These are phyloP conservation scores for Naganishia randhawae DNA, from an alignment of 768 basidiomycete species.

Conservation along the genomic window DNA sequence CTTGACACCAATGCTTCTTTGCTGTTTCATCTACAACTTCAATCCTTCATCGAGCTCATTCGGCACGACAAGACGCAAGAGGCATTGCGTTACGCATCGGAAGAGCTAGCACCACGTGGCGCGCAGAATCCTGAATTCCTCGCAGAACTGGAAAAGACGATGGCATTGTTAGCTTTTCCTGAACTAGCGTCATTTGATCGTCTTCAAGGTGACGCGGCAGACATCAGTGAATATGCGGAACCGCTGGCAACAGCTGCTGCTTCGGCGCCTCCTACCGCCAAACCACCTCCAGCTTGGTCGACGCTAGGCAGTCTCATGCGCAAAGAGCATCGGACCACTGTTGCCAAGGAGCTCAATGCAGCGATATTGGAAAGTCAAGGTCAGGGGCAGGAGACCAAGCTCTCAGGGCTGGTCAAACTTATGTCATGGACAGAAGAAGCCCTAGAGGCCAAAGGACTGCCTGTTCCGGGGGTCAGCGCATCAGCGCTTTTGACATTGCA, in stretches of 20 bases:
- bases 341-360: slow-evolving; percentile 92
- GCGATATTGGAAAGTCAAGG: slow-evolving; percentile 88
- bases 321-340: slow-evolving; percentile 82
- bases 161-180: slow-evolving; percentile 70
- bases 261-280: slow-evolving; percentile 14
- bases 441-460: slow-evolving; percentile 57
- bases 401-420: slow-evolving; percentile 74
- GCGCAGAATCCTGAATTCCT: slow-evolving; percentile 93
- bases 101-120: slow-evolving; percentile 87
- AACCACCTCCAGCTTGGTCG: slow-evolving; percentile 24
- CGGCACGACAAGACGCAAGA: slow-evolving; percentile 72
- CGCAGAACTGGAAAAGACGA: slow-evolving; percentile 84
- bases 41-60: slow-evolving; percentile 90
- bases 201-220: slow-evolving; percentile 29
- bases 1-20: slow-evolving; percentile 89
- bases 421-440: slow-evolving; percentile 82
- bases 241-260: slow-evolving; percentile 21
- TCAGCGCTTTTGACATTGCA: slow-evolving; percentile 20
- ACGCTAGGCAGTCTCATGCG: slow-evolving; percentile 59
- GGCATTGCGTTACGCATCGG: slow-evolving; percentile 85
- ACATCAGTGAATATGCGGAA: slow-evolving; percentile 28
- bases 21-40: slow-evolving; percentile 93
- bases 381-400: slow-evolving; percentile 87
- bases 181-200: slow-evolving; percentile 45
- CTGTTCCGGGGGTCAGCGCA: slow-evolving; percentile 24